Conservation (phyloP, 2,329 filamentous ascomycete genomes). For the Colletotrichum musae region DNA sequence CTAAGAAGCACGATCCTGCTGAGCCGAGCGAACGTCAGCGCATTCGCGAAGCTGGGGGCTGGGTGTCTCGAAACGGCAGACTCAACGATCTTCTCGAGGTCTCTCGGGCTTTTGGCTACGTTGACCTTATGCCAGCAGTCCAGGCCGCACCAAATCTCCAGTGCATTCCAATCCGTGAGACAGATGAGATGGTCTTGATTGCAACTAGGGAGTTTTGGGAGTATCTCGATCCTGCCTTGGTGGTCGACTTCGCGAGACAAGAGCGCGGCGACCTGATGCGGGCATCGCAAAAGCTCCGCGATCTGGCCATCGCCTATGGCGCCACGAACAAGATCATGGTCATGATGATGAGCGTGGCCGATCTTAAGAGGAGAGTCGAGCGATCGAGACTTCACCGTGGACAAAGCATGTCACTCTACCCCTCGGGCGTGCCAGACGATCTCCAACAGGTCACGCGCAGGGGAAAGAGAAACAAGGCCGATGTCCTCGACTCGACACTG, state of each 20-base stretch:
- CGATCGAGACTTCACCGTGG: constrained; percentile 80
- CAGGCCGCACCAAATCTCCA: constrained; percentile 90
- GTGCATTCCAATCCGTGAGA: constrained; percentile 83
- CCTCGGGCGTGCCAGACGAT: constrained; percentile 80
- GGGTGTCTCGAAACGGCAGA: constrained; percentile 94
- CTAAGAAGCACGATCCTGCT: constrained; percentile 92
- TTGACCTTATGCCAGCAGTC: constrained; percentile 91
- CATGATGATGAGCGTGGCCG: constrained; percentile 95
- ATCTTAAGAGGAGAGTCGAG: constrained; percentile 87
- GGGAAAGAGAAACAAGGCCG: constrained; percentile 73
- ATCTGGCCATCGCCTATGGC: constrained; percentile 95
- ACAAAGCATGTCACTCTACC: constrained; percentile 88
- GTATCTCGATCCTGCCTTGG: constrained; percentile 88
- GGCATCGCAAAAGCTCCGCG: constrained; percentile 92
- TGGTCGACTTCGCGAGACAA: constrained; percentile 90
- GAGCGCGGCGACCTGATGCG: constrained; percentile 94
- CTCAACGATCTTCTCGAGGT: constrained; percentile 93
- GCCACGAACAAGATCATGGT: constrained; percentile 98
- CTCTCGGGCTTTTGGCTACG: constrained; percentile 94
- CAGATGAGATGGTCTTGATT: constrained; percentile 93
- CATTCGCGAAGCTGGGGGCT: constrained; percentile 94
- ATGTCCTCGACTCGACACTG: constrained; percentile 87
- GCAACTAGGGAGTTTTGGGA: constrained; percentile 97
- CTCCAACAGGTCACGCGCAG: constrained; percentile 75
- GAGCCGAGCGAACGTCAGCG: constrained; percentile 87